Evolutionary conservation across 2,329 filamentous ascomycete genomes (phyloP).

Genomic region (Aspergillus ustus): DNA sequence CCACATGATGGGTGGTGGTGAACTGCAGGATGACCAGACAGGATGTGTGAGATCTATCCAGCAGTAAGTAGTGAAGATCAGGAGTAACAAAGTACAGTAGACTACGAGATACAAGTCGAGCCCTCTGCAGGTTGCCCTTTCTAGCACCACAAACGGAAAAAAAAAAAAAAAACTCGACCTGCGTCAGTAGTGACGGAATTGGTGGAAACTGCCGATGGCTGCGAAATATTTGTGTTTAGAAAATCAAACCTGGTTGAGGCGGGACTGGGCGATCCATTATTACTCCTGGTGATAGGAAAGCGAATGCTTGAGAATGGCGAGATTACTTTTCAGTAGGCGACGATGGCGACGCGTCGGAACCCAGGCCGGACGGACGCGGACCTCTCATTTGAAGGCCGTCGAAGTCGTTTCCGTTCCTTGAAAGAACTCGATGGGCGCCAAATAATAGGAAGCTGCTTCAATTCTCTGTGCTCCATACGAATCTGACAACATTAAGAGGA

Average conservation of each 20-base stretch:
- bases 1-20: conserved; percentile 8
- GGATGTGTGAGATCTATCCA: conserved; percentile 13
- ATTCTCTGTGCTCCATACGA: background rate
- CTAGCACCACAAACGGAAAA: background rate
- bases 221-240: conserved; percentile 12
- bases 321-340: conserved; percentile 7
- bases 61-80: background rate
- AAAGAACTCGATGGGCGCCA: background rate
- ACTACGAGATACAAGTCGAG: background rate
- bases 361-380: conserved; percentile 1
- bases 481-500: background rate
- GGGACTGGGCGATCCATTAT: conserved; percentile 26
- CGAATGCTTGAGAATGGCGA: conserved; percentile 2
- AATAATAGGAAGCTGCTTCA: background rate
- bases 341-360: conserved; percentile 1
- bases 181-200: conserved; percentile 12
- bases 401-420: background rate
- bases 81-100: background rate
- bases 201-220: conserved; percentile 14
- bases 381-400: background rate
- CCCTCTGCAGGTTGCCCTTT: background rate
- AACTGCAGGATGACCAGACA: background rate
- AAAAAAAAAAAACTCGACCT: background rate
- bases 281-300: conserved; percentile 13
- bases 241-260: conserved; percentile 21